Conservation (phyloP, 345 rosid species). For the Salix udensis region DNA sequence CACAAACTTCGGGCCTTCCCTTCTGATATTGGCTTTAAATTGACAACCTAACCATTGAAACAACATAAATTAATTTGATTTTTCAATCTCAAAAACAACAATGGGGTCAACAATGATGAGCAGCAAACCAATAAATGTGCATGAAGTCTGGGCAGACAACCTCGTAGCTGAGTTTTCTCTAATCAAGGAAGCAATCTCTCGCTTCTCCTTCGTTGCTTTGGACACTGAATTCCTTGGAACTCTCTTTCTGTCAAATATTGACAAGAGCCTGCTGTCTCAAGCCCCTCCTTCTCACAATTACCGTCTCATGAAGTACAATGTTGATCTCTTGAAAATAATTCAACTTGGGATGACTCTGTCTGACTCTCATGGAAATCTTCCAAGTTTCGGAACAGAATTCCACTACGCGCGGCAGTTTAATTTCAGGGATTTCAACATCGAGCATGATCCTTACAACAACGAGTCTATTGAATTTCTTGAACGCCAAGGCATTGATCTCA, state of each 20-base stretch:
- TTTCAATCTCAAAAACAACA: too few relatives aligned
- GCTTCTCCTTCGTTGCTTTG: not conserved
- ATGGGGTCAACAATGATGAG: too few relatives aligned
- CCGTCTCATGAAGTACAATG: not conserved
- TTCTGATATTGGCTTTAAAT: too few relatives aligned
- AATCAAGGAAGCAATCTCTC: not conserved
- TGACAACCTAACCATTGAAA: not conserved
- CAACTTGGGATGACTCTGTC: not conserved
- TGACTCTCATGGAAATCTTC: not conserved
- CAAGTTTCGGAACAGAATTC: fast-evolving
- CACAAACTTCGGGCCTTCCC: too few relatives aligned
- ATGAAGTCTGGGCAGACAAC: not conserved
- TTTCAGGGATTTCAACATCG: not conserved
- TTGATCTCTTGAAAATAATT: not conserved
- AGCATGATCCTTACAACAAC: not conserved
- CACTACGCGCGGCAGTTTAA: not conserved
- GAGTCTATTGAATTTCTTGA: not conserved
- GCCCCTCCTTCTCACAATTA: not conserved
- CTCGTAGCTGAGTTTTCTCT: not conserved
- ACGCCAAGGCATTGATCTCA: not conserved
- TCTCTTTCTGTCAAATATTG: not conserved
- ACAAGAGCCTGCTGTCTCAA: not conserved
- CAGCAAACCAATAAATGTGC: not conserved
- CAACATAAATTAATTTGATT: too few relatives aligned
- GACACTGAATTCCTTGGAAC: not conserved